Percentiles rank a stretch among this genome's conserved stretches.
phyloP scores from a whole-genome alignment of 2,329 filamentous ascomycete species.

The Chaetomiaceae sp. region DNA sequence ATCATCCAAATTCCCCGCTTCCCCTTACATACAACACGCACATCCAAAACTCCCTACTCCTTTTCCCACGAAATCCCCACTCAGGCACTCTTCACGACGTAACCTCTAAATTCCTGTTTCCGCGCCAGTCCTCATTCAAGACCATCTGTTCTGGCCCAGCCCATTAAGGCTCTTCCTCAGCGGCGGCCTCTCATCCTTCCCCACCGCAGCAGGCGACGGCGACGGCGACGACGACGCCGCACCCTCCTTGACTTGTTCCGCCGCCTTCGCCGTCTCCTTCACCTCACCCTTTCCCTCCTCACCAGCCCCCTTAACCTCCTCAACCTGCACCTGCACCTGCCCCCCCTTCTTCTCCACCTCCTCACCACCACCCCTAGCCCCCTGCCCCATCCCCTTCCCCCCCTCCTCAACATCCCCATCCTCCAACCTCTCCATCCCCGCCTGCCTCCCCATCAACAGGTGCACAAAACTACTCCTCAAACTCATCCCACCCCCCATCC shows the following conservation, averaged over 20 bases:
- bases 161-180: constrained; percentile 27
- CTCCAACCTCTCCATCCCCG: constrained; percentile 25
- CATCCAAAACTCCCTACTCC: background rate
- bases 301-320: constrained; percentile 20
- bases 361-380: constrained; percentile 23
- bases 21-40: background rate
- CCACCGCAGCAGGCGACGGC: constrained; percentile 14
- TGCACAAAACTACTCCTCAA: constrained; percentile 20
- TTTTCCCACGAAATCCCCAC: too few relatives aligned
- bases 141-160: constrained; percentile 27
- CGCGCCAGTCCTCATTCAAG: constrained; percentile 7
- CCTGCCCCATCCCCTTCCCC: constrained; percentile 22
- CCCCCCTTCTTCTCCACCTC: constrained; percentile 16
- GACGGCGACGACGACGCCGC: too few relatives aligned
- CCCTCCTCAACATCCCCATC: constrained; percentile 23
- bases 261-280: background rate
- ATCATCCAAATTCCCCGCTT: background rate
- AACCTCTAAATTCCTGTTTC: too few relatives aligned
- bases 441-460: constrained; percentile 15
- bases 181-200: constrained; percentile 17
- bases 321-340: constrained; percentile 25
- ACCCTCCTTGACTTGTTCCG: background rate
- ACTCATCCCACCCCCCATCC: constrained; percentile 5
- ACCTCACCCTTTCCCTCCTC: background rate
- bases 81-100: too few relatives aligned